Percentiles rank a stretch among this genome's conserved stretches.
phyloP scores from a whole-genome alignment of 2,329 filamentous ascomycete genomes.

The Leptodontidium sp. region DNA sequence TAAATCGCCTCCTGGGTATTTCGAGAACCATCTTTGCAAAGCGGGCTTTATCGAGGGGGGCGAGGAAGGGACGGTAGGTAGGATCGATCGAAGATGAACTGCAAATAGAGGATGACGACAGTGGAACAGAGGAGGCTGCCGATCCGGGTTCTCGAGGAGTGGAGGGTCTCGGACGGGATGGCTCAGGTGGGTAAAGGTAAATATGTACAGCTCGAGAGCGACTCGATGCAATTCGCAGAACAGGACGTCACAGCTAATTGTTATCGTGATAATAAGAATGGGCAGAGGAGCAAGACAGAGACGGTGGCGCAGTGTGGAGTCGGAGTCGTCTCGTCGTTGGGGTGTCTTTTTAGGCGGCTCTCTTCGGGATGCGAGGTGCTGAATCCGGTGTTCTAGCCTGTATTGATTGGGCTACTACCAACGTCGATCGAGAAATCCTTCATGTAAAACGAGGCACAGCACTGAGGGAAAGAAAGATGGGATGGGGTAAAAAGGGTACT shows the following conservation, averaged over 20 bases:
- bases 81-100: conserved; percentile 15
- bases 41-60: conserved; percentile 6
- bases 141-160: conserved; percentile 5
- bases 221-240: conserved; percentile 8
- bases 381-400: conserved; percentile 14
- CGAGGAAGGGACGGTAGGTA: conserved; percentile 18
- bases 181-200: background rate
- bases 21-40: conserved; percentile 62
- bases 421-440: conserved; percentile 6
- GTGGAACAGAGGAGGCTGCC: conserved; percentile 6
- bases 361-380: conserved; percentile 5
- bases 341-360: conserved; percentile 1
- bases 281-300: background rate
- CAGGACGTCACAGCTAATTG: conserved; percentile 4
- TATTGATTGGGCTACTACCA: conserved; percentile 6
- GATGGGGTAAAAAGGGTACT: background rate
- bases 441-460: conserved; percentile 6
- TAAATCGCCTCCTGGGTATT: conserved; percentile 65
- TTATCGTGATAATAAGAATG: background rate
- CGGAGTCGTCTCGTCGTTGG: background rate
- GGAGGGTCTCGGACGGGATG: conserved; percentile 13
- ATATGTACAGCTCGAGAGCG: conserved; percentile 18
- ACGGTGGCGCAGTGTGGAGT: conserved; percentile 12
- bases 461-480: no score
- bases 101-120: conserved; percentile 27